Base-by-base conservation (phyloP, 768 basidiomycete genomes). In the Tylopilus intermedius region DNA sequence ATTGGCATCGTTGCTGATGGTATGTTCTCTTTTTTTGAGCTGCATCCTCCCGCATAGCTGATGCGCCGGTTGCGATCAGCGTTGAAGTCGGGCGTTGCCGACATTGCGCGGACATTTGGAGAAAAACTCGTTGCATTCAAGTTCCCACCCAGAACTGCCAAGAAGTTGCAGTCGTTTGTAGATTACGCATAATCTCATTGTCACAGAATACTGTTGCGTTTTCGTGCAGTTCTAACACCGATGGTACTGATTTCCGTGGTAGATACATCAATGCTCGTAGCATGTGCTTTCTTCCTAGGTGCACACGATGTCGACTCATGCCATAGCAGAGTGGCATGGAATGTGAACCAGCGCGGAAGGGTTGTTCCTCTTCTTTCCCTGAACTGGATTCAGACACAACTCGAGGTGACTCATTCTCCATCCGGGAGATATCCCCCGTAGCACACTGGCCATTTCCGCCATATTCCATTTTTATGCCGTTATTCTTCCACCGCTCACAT, bases 101-200 rank as follows among this genome's bases (percentile, higher is more conserved):
- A 80, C 35, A 82, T 92, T 46, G 77, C 80, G 44, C 73, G 79
- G 61, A 89, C 84, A 46, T 92, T 91, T 67, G 86, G 86, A 5
- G 79, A 83, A 58, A 86, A 83, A 63, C 71, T 92, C 41, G 65
- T 76, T 2, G 89, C 87, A 11, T 91, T 89, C 76, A 88, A 79
- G 66, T 88, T 90, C 60, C 82, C 90, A 3, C 81, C 84, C n/a
- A 71, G 74, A 53, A 81, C 72, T 11, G 87, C 85, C 9, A 73
- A 68, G 56, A 85, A 83, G 69, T 62, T 92, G 51, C 88, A 90
- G 68, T 76, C 71, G 0, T 89, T 86, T 65, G 72, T 88, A 47
- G 86, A 90, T 62, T 84, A 83, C 66, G 75, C 75, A 2, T 48
- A 42, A 51, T 56, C 30, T 24, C 24, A 35, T 52, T 32, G 39